Evolutionary conservation across 1,284 basidiomycete genomes (phyloP), one percentile per base, ranked within the genome.

Genomic region (Cryptococcus sp.): DNA sequence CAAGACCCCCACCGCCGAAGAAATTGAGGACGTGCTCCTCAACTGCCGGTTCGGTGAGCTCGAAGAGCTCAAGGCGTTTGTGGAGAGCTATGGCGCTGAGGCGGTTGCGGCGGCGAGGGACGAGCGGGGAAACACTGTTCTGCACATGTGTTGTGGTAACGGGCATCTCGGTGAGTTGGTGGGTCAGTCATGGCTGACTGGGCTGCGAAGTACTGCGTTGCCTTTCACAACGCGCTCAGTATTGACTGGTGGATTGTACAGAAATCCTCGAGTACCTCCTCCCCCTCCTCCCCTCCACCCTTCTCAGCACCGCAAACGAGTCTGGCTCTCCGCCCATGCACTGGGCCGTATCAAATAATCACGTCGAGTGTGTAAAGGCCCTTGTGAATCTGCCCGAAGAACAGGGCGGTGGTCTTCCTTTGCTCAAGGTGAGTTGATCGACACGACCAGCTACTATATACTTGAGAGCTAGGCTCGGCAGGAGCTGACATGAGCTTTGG

Each of bases 111-210:
- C 73, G 23, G 78, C 84, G 20, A 82, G 80, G 43, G 91, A 94
- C 77, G 86, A 86, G 53, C 83, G 86, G 68, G 86, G 84, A 24
- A 94, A 92, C 78, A 84, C 82, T 6, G 78, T 85, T 38, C 77
- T 94, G 50, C 91, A 94, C 75, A 93, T 94, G 90, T 81, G 82
- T 15, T 85, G 84, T 62, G 91, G 82, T 0, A 94, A 95, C 72
- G 91, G 91, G 2, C 91, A 94, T 78, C 70, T 80, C 77, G 89
- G 91, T 92, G 73, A 79, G 82, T 75, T 33, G 28, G 9, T 33
- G 28, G 28, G 9, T 37, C 45, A 46, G 4, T 24, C n/a, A 42
- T n/a, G 4, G 13, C 40, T 42, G 4, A 42, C 4, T 4, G 40
- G 7, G 13, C 4, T 12, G 40, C 5, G 40, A n/a, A 18, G 15